A percentile compares a stretch with the other conserved stretches of the same genome.
phyloP scores from a whole-genome alignment of 1,284 basidiomycete species.

The Tilletia setariae region DNA sequence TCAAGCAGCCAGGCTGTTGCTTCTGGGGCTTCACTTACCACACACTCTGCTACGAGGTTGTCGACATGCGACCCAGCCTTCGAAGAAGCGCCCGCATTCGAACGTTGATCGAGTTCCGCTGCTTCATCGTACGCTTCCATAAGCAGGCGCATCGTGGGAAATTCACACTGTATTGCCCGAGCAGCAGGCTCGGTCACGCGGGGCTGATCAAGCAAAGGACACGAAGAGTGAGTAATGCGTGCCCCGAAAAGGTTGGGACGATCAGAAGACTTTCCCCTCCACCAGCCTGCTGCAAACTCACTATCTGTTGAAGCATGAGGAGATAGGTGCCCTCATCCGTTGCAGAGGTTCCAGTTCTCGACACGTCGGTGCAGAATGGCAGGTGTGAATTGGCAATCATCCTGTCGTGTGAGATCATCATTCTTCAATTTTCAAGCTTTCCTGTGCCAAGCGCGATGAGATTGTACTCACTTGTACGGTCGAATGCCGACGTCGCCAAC shows the following conservation, averaged over 20 bases:
- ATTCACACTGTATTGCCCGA: neutral
- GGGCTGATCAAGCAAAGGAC: neutral
- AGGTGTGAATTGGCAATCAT: slow-evolving; percentile 14
- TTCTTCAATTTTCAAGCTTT: neutral
- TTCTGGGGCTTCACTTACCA: neutral
- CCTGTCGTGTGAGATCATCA: neutral
- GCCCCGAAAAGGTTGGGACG: no score
- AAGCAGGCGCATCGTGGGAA: neutral
- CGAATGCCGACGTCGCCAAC: slow-evolving; percentile 5
- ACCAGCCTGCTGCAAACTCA: neutral
- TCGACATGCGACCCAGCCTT: neutral
- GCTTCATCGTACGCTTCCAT: slow-evolving; percentile 9
- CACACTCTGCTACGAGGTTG: neutral
- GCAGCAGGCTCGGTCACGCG: slow-evolving; percentile 5
- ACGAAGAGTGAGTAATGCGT: no score
- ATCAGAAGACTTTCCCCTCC: no score
- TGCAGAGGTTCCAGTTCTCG: neutral
- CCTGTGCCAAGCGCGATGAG: neutral
- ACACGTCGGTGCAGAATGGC: neutral
- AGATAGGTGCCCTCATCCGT: slow-evolving; percentile 5
- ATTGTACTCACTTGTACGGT: slow-evolving; percentile 5
- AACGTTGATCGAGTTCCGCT: neutral
- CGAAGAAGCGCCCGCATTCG: neutral
- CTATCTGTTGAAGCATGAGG: slow-evolving; percentile 6
- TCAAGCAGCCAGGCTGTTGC: neutral